A percentile compares a stretch with the other conserved stretches of the same genome.
Conservation (phyloP, 345 rosid species). For the Acer saccharum region DNA sequence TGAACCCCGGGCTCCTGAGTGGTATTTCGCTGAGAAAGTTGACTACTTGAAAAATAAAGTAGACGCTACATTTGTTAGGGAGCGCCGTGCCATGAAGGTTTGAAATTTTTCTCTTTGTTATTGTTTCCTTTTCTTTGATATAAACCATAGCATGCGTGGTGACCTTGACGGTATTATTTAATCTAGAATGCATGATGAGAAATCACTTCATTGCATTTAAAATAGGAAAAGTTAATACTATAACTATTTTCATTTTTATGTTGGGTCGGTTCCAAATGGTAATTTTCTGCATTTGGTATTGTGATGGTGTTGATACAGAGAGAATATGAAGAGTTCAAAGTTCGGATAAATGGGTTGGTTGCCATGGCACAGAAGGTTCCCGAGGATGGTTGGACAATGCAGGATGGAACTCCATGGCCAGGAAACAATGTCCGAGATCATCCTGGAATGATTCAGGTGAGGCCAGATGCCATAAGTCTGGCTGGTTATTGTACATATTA, state of each 20-base stretch:
- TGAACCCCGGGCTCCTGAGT: conserved; percentile 94
- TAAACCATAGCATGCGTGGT: not conserved
- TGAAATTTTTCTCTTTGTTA: conserved; percentile 14
- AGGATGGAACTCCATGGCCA: conserved; percentile 93
- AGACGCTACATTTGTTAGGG: conserved; percentile 68
- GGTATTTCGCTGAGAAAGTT: conserved; percentile 78
- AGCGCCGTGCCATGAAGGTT: conserved; percentile 90
- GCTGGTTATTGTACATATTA: not conserved
- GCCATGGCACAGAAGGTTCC: conserved; percentile 87
- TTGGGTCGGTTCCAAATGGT: conserved; percentile 17
- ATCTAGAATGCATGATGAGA: not conserved
- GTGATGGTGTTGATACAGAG: conserved; percentile 46
- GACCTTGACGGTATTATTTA: not conserved
- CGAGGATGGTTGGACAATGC: conserved; percentile 98
- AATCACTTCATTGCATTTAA: not conserved
- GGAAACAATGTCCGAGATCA: conserved; percentile 91
- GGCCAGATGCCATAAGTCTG: not conserved
- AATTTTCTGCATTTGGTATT: not conserved
- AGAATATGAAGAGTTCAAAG: conserved; percentile 86
- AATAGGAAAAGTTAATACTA: not conserved
- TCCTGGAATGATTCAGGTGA: conserved; percentile 97
- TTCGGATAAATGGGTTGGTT: conserved; percentile 77
- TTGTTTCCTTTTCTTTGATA: not conserved
- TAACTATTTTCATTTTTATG: not conserved
- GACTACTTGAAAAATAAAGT: conserved; percentile 80